Base-by-base conservation (phyloP, 2,329 filamentous ascomycete genomes). In the Zymoseptoria pseudotritici region DNA sequence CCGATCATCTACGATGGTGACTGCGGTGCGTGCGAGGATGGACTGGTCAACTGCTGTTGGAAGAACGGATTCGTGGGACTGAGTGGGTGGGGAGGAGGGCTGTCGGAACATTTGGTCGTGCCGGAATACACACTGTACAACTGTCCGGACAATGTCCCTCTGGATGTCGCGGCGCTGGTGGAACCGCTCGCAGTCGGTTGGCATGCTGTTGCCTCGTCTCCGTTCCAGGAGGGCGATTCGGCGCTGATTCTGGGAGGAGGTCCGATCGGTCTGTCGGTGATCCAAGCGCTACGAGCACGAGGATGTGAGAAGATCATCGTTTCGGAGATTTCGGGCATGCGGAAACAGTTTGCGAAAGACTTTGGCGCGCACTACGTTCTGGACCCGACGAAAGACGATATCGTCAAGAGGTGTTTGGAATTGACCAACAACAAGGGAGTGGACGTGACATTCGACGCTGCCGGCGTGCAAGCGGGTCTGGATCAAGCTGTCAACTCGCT, bases 151-250 rank as follows among this genome's bases (percentile, higher is more conserved):
- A 80, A 80, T 53, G 76, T 83, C 1, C 73, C 77, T 3, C 69
- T 83, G 13, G 79, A 83, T 53, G 73, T 82, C n/a, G 20, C 50
- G 73, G 81, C 81, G 0, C 73, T 83, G 29, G 75, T 83, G 52
- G 81, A 83, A 65, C 81, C 81, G 1, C 71, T 83, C 0, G 76
- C 81, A 3, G 81, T 84, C 1, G 81, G 79, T 19, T 83, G 80
- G 80, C 81, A 83, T 64, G 80, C 80, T 2, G 79, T 83, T 36
- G 78, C 79, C 53, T 75, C 79, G 56, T 80, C 78, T 46, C 76
- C 77, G 0, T 80, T 78, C 71, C 78, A 79, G 63, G 67, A 71
- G 4, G 77, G 75, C 19, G 75, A 81, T 58, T 70, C 75, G 0
- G 79, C 75, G 0, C 70, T 83, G 20, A 73, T 84, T 17, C 71